A percentile compares a stretch with the other conserved stretches of the same genome.
Evolutionary conservation across 768 basidiomycete species (phyloP).

Genomic region (Rhodotorula kratochvilovae): DNA sequence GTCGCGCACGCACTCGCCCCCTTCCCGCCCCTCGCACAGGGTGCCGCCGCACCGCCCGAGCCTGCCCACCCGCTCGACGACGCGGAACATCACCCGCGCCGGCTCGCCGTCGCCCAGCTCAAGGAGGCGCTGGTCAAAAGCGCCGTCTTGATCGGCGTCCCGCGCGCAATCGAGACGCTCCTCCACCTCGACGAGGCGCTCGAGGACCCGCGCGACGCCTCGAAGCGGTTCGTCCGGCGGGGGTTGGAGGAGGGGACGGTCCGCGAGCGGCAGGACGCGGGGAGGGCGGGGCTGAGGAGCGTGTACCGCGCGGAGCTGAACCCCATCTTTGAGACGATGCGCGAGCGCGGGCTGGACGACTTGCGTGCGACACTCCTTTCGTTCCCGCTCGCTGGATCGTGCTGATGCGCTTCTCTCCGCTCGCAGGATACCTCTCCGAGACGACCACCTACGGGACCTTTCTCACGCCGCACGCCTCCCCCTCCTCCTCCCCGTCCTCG

Average conservation of each 20-base stretch:
- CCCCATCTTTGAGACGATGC: slow-evolving; percentile 18
- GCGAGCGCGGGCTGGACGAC: slow-evolving; percentile 16
- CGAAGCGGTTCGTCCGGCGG: slow-evolving; percentile 4
- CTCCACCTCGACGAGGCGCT: neutral
- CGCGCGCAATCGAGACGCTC: slow-evolving; percentile 14
- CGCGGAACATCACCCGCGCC: slow-evolving; percentile 8
- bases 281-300: slow-evolving; percentile 14
- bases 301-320: slow-evolving; percentile 21
- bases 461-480: slow-evolving; percentile 14
- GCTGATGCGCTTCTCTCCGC: neutral
- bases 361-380: slow-evolving; percentile 5
- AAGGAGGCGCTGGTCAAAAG: slow-evolving; percentile 38
- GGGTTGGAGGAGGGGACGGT: neutral
- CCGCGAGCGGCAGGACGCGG: neutral
- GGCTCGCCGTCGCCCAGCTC: slow-evolving; percentile 24
- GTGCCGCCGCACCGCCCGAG: neutral
- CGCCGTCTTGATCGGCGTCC: slow-evolving; percentile 37
- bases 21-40: neutral
- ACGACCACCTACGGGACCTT: slow-evolving; percentile 27
- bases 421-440: slow-evolving; percentile 10
- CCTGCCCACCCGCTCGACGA: slow-evolving; percentile 8
- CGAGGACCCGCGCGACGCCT: neutral
- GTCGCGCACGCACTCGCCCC: neutral
- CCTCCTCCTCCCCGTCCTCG: neutral
- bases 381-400: rapidly evolving